Conservation (phyloP, 441 rosid species). For the Populus hybrid region DNA sequence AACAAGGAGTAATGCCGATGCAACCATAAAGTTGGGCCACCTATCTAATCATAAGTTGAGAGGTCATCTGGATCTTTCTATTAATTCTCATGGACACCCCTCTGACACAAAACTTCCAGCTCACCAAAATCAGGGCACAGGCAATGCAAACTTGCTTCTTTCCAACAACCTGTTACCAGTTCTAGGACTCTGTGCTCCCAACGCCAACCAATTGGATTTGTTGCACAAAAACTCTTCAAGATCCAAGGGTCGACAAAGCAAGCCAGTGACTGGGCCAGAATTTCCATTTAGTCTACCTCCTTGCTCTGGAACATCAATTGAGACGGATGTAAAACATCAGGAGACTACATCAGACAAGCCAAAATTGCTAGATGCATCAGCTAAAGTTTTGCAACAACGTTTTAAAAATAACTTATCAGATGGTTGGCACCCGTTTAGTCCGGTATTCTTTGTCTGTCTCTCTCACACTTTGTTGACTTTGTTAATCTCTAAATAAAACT, state of each 20-base stretch:
- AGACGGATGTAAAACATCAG: slow-evolving; percentile 45
- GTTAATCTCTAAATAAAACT: not conserved
- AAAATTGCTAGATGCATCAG: slow-evolving; percentile 53
- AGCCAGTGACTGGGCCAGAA: slow-evolving; percentile 60
- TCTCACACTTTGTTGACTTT: not conserved
- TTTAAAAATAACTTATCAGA: slow-evolving; percentile 45
- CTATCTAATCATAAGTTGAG: slow-evolving; percentile 43
- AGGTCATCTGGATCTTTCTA: slow-evolving; percentile 49
- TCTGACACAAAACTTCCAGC: slow-evolving; percentile 33
- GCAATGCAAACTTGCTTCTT: slow-evolving; percentile 36
- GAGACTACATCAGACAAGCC: slow-evolving; percentile 49
- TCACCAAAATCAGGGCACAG: slow-evolving; percentile 41
- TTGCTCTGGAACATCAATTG: slow-evolving; percentile 41
- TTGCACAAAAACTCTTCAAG: slow-evolving; percentile 54
- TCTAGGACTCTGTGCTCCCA: slow-evolving; percentile 95
- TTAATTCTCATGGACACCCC: slow-evolving; percentile 33
- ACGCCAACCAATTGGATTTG: slow-evolving; percentile 56
- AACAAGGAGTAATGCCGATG: slow-evolving; percentile 44
- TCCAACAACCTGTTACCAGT: slow-evolving; percentile 67
- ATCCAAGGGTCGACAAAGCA: slow-evolving; percentile 64
- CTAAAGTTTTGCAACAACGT: slow-evolving; percentile 52
- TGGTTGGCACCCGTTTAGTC: slow-evolving; percentile 49
- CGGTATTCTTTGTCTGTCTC: slow-evolving; percentile 24
- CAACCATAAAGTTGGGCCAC: slow-evolving; percentile 36
- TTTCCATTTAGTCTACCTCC: slow-evolving; percentile 89